Percentiles rank a stretch among this genome's conserved stretches.
These are phyloP conservation scores for Fusarium luffae DNA, from an alignment of 2,329 filamentous ascomycete species.

Conservation along the genomic window DNA sequence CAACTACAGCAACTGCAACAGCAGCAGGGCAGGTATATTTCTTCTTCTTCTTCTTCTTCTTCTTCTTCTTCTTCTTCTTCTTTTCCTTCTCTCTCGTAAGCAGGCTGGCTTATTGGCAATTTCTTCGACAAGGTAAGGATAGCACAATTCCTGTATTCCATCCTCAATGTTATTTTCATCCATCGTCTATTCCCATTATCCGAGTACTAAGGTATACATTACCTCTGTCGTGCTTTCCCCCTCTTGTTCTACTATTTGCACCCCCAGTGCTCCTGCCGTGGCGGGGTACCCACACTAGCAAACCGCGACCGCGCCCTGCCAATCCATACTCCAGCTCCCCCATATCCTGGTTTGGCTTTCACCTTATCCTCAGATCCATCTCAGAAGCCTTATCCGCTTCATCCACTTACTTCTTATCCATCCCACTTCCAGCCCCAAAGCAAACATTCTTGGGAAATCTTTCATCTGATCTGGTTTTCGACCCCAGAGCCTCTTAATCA, in stretches of 20 bases:
- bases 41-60: not conserved
- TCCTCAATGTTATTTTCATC: not conserved
- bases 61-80: not conserved
- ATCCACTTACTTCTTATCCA: constrained; percentile 38
- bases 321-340: constrained; percentile 48
- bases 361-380: constrained; percentile 39
- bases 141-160: not conserved
- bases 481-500: constrained; percentile 21
- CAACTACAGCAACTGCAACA: not conserved
- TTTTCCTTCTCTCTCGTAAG: not conserved
- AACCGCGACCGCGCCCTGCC: constrained; percentile 45
- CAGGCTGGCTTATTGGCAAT: not conserved
- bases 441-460: constrained; percentile 28
- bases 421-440: constrained; percentile 37
- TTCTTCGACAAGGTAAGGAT: not conserved
- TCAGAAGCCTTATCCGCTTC: constrained; percentile 35
- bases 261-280: constrained; percentile 37
- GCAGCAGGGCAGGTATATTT: not conserved
- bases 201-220: not conserved
- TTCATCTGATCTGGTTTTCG: constrained; percentile 20
- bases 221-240: not conserved
- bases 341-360: constrained; percentile 29
- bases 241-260: constrained; percentile 35
- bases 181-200: not conserved
- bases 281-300: constrained; percentile 54